A percentile compares a stretch with the other conserved stretches of the same genome.
Conservation (phyloP, 2,329 filamentous ascomycete species). For the Mollisia scopiformis region DNA sequence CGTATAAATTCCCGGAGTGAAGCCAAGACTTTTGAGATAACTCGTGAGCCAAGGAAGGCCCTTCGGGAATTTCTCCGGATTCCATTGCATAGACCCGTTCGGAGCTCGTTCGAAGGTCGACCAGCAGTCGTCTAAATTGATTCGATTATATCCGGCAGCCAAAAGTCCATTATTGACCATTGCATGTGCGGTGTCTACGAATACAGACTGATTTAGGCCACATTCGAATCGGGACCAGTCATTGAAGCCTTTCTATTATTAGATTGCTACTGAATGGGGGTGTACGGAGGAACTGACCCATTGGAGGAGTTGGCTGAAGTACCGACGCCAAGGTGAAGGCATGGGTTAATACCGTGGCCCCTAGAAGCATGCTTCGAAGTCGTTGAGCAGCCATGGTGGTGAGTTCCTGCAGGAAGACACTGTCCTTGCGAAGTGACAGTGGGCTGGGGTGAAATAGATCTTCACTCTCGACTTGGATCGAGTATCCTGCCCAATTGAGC, state of each 20-base stretch:
- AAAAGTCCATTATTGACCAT: slow-evolving; percentile 52
- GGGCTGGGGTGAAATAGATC: neutral
- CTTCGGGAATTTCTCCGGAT: slow-evolving; percentile 56
- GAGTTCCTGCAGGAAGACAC: neutral
- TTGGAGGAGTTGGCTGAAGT: slow-evolving; percentile 45
- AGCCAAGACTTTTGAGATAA: slow-evolving; percentile 57
- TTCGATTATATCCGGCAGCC: slow-evolving; percentile 56
- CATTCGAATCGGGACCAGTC: slow-evolving; percentile 53
- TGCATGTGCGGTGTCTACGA: slow-evolving; percentile 48
- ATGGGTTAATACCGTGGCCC: slow-evolving; percentile 5
- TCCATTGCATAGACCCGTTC: slow-evolving; percentile 46
- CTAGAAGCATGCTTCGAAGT: slow-evolving; percentile 6
- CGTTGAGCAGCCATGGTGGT: slow-evolving; percentile 7
- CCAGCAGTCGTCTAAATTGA: slow-evolving; percentile 69
- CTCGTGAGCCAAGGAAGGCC: slow-evolving; percentile 59
- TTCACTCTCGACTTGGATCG: neutral
- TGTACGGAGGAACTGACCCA: slow-evolving; percentile 39
- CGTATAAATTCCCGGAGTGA: slow-evolving; percentile 68
- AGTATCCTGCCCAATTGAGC: neutral
- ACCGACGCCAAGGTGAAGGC: slow-evolving; percentile 4
- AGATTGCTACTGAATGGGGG: neutral
- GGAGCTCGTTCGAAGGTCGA: slow-evolving; percentile 46
- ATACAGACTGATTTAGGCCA: slow-evolving; percentile 51
- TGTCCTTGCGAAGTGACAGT: neutral
- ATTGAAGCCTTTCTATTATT: slow-evolving; percentile 42